Percentiles rank a stretch among this genome's conserved stretches.
Evolutionary conservation across 2,329 filamentous ascomycete genomes (phyloP).

Genomic region (Beauveria brongniartii): DNA sequence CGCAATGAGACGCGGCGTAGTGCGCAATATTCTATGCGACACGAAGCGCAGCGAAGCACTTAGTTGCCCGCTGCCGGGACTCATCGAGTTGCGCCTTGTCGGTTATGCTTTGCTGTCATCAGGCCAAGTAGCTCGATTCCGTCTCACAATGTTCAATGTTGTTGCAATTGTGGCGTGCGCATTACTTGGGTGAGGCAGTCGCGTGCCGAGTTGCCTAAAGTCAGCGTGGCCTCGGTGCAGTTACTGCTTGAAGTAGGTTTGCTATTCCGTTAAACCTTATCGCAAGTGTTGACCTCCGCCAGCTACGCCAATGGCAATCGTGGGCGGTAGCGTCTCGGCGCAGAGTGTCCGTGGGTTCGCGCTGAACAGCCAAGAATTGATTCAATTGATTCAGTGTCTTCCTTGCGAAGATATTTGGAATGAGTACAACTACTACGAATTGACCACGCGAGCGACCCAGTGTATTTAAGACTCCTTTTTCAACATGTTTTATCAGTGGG

Average conservation of each 20-base stretch:
- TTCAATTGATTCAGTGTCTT: background rate
- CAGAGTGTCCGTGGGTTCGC: too few species aligned
- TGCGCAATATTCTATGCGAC: background rate
- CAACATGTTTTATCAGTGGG: background rate
- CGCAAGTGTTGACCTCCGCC: too few species aligned
- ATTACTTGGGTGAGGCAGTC: too few species aligned
- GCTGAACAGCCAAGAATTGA: too few species aligned
- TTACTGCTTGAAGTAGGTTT: too few species aligned
- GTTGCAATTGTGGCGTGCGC: background rate
- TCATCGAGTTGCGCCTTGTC: background rate
- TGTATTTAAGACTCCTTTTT: background rate
- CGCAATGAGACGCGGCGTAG: background rate
- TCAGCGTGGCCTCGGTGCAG: too few species aligned
- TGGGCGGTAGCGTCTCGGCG: too few species aligned
- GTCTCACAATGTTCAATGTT: background rate
- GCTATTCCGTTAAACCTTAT: too few species aligned
- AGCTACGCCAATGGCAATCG: too few species aligned
- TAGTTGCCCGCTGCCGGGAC: background rate
- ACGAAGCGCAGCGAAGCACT: background rate
- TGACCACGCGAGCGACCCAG: background rate
- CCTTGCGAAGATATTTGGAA: background rate
- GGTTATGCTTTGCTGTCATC: background rate
- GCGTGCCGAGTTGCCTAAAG: too few species aligned
- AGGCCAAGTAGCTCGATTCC: background rate
- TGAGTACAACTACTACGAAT: too few species aligned